Evolutionary conservation across 495 filamentous ascomycete genomes (phyloP), one percentile per base, ranked within the genome.

Genomic region (Podospora tetraspora): DNA sequence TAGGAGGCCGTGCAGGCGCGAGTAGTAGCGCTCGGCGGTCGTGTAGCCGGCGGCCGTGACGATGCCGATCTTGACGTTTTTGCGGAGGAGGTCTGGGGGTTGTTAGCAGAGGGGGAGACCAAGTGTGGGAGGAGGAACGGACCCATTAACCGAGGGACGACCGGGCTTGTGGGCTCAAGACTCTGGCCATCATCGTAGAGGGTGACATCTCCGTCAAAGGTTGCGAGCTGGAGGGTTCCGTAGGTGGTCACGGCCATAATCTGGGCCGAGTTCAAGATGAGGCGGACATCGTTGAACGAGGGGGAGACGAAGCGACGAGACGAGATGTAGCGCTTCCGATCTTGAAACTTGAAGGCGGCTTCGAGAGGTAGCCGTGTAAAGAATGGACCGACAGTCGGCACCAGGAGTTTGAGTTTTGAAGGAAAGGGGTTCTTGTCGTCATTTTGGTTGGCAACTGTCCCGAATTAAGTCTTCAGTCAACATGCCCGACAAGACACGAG

Each of bases 21-120:
- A 87, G 75, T 94, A 92, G 81, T 99, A 99, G 64, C 86, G 88
- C 29, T 85, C 81, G 3, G 91, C 90, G 29, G 96, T 92, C 19
- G 91, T 94, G 80, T 99, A 99, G 2, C 96, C 96, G 12, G 96
- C 95, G 6, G 95, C 96, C 0, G 96, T 99, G 29, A 99, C 95
- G 74, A 99, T 98, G 57, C 93, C 96, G 66, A 99, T 87, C 70
- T 90, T 89, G 69, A 90, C 88, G 72, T 85, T 82, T 66, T 84
- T 83, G 68, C 77, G 78, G 71, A 87, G 78, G 61, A 87, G 81
- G 68, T 85, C 82, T 81, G 69, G 30, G 9, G 23, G 23, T 21
- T 27, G 62, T 64, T 4, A 61, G 64, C 37, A 64, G 21, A 23
- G 63, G 2, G 8, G 29, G 25, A 69, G 23, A n/a, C 59, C 1